Evolutionary conservation across 2,329 filamentous ascomycete genomes (phyloP), one percentile per base, ranked within the genome.

Genomic region (Intubia oerlemansii): DNA sequence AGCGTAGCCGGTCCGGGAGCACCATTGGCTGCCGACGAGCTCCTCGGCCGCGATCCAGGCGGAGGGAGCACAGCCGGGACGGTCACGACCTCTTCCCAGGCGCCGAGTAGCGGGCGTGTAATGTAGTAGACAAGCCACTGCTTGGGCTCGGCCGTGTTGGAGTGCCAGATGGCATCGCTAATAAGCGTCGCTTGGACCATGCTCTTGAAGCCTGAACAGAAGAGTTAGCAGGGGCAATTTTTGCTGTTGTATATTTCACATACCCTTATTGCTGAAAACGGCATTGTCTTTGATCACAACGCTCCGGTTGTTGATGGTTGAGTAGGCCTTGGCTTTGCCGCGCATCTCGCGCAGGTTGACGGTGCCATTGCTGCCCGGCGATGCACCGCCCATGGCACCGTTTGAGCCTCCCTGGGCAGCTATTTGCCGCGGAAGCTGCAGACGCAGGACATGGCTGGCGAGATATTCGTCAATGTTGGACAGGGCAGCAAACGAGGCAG

Each of bases 61-160:
- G 17, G 56, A 38, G 50, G 57, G 38, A 73, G 51, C 7, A 66
- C 38, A 2, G 82, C 81, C 3, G 75, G 71, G 5, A 63, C 50
- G 28, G 85, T 72, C 37, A 69, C 73, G 29, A 69, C 61, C 28
- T 81, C 66, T 43, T 92, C 82, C 58, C 75, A 84, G 1, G 66
- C 63, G 15, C 88, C 88, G 13, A 93, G 66, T 29, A 98, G 56
- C 2, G 88, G 88, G 29, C 69, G 73, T 16, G 85, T 88, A 37
- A 98, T 91, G 50, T 84, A 93, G 61, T 95, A 95, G 34, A 98
- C 64, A 24, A 98, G 68, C 82, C 88, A 98, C 62, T 84, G 80
- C 41, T 82, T 75, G 10, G 80, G 74, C 41, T 95, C 85, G 41
- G 79, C 66, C n/a, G 68, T 71, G 43, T 93, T 80, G 27, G 81